These are phyloP conservation scores for Phytophthora ramorum DNA, from an alignment of 352 stramenopile genomes.

Conservation along the genomic window DNA sequence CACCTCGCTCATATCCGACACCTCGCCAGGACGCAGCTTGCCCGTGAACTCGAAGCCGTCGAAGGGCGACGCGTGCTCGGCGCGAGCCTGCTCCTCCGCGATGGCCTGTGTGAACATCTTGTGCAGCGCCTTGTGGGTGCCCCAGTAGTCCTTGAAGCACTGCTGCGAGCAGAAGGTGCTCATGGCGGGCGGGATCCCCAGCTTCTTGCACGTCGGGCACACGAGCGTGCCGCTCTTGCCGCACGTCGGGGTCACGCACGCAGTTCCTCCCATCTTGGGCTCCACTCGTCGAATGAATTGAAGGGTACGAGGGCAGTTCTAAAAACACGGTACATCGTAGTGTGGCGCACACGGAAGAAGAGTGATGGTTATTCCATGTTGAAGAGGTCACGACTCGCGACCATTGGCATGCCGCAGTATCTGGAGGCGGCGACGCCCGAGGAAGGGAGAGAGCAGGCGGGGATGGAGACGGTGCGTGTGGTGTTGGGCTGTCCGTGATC, in stretches of 20 bases:
- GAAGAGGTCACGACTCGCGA: constrained; percentile 19
- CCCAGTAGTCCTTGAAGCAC: constrained; percentile 98
- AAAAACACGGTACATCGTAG: constrained; percentile 2
- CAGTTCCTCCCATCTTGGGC: constrained; percentile 34
- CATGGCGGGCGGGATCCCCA: constrained; percentile 85
- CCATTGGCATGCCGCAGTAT: constrained; percentile 44
- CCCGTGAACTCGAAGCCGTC: constrained; percentile 88
- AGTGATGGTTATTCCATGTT: constrained; percentile 23
- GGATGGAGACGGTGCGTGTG: constrained; percentile 4
- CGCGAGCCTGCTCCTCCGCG: constrained; percentile 40
- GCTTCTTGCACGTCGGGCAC: constrained; percentile 93
- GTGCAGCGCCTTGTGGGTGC: constrained; percentile 96
- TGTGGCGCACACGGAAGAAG: constrained; percentile 19
- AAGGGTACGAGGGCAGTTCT: neutral
- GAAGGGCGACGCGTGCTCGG: constrained; percentile 44
- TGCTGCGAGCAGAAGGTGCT: constrained; percentile 94
- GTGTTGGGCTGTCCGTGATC: neutral
- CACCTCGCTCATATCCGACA: constrained; percentile 81
- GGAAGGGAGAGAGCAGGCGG: neutral
- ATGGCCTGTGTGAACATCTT: constrained; percentile 87
- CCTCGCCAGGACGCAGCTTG: constrained; percentile 77
- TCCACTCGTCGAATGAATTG: constrained; percentile 32
- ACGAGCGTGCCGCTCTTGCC: constrained; percentile 84
- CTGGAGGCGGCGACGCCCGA: constrained; percentile 34
- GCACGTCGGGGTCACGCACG: constrained; percentile 81